phyloP scores from a whole-genome alignment of 1,139 yeast species.

The Candida mesenterica region DNA sequence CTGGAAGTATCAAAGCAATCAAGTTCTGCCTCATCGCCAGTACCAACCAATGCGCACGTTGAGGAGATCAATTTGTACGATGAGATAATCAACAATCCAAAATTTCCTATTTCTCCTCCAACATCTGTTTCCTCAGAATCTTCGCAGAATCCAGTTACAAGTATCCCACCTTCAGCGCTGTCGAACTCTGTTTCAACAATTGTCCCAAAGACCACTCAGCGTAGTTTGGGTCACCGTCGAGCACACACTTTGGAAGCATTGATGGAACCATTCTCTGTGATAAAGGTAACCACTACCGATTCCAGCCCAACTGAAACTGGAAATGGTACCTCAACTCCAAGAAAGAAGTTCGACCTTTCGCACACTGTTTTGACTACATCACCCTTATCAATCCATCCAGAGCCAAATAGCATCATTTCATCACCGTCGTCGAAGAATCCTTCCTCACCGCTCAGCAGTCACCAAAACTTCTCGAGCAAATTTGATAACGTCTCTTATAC shows the following conservation, averaged over 20 bases:
- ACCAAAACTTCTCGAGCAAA: conserved; percentile 24
- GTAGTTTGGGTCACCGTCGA: conserved; percentile 13
- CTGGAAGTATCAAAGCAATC: conserved; percentile 11
- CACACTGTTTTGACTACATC: conserved; percentile 21
- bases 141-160: no score
- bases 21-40: conserved; percentile 1
- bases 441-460: conserved; percentile 25
- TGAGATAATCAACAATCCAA: conserved; percentile 7
- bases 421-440: conserved; percentile 12
- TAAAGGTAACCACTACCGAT: conserved; percentile 9
- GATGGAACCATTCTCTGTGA: conserved; percentile 16
- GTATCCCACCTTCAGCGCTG: no score
- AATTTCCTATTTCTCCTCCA: conserved; percentile 8
- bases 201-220: neutral
- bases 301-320: conserved; percentile 5
- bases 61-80: conserved; percentile 11
- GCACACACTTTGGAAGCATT: conserved; percentile 17
- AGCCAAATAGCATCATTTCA: conserved; percentile 11
- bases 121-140: conserved; percentile 2
- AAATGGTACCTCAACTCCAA: conserved; percentile 7
- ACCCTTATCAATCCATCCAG: conserved; percentile 12
- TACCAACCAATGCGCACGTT: conserved; percentile 7
- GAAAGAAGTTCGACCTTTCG: conserved; percentile 20
- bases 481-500: conserved; percentile 16
- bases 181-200: no score